phyloP scores from a whole-genome alignment of 371 early-diverging fungal species.

The Chytridiales sp. region DNA sequence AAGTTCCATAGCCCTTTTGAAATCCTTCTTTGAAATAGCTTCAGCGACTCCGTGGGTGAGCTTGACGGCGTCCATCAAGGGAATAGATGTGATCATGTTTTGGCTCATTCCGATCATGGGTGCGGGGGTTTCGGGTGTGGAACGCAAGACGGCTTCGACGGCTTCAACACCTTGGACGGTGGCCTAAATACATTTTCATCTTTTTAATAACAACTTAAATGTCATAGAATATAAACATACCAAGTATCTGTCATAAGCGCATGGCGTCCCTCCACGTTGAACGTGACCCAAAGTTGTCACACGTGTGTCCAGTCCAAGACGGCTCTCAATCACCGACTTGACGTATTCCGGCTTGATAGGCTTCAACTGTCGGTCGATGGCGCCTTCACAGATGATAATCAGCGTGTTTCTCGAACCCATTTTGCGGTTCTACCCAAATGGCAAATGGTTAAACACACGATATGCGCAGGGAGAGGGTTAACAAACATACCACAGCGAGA shows the following conservation, averaged over 20 bases:
- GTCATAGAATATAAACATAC: slow-evolving; percentile 27
- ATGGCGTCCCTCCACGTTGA: slow-evolving; percentile 97
- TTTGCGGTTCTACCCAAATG: slow-evolving; percentile 59
- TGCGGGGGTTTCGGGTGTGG: slow-evolving; percentile 83
- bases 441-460: neutral
- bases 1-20: slow-evolving; percentile 84
- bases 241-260: slow-evolving; percentile 91
- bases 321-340: slow-evolving; percentile 74
- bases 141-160: slow-evolving; percentile 88
- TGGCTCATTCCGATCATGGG: slow-evolving; percentile 90
- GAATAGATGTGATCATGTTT: slow-evolving; percentile 80
- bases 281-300: slow-evolving; percentile 97
- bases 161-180: slow-evolving; percentile 95
- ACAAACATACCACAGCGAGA: slow-evolving; percentile 39
- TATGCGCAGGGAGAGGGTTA: neutral
- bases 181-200: slow-evolving; percentile 40
- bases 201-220: neutral
- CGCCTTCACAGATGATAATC: slow-evolving; percentile 97
- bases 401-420: slow-evolving; percentile 89
- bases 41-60: slow-evolving; percentile 86
- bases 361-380: slow-evolving; percentile 85
- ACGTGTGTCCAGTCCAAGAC: slow-evolving; percentile 88
- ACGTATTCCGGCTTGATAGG: slow-evolving; percentile 89
- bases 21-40: slow-evolving; percentile 80
- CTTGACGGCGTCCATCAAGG: slow-evolving; percentile 91